Evolutionary conservation across 2,329 filamentous ascomycete species (phyloP).

Genomic region (Scortechinia acanthostroma): DNA sequence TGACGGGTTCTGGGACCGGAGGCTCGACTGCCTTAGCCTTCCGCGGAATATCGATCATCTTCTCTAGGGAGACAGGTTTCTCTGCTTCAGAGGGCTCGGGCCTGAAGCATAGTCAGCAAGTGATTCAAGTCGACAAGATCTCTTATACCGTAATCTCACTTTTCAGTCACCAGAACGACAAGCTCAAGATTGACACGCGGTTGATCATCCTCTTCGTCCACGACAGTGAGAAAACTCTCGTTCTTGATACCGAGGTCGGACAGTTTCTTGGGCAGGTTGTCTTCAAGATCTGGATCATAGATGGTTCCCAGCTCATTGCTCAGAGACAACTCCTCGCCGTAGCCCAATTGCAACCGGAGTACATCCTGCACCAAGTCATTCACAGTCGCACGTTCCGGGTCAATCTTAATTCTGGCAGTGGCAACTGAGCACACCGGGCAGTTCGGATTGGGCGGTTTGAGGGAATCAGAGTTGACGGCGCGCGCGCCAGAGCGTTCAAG

Average conservation of each 20-base stretch:
- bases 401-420: slow-evolving; percentile 41
- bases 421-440: slow-evolving; percentile 59
- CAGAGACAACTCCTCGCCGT: slow-evolving; percentile 49
- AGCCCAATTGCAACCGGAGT: slow-evolving; percentile 46
- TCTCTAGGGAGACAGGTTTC: background rate
- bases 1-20: background rate
- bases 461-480: slow-evolving; percentile 16
- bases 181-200: background rate
- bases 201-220: background rate
- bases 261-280: slow-evolving; percentile 57
- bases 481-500: slow-evolving; percentile 36
- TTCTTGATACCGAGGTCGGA: slow-evolving; percentile 37
- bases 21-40: background rate
- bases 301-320: slow-evolving; percentile 46
- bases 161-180: background rate
- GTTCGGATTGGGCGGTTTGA: slow-evolving; percentile 44
- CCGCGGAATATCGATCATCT: background rate
- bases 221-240: background rate
- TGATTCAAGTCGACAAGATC: too few species aligned
- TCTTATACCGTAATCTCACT: too few species aligned
- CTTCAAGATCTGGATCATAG: slow-evolving; percentile 63
- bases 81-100: background rate
- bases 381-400: slow-evolving; percentile 48
- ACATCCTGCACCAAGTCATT: slow-evolving; percentile 53
- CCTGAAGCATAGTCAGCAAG: too few species aligned